Evolutionary conservation across 164 flowering plant species (phyloP).

Genomic region (Magnolia sinica): DNA sequence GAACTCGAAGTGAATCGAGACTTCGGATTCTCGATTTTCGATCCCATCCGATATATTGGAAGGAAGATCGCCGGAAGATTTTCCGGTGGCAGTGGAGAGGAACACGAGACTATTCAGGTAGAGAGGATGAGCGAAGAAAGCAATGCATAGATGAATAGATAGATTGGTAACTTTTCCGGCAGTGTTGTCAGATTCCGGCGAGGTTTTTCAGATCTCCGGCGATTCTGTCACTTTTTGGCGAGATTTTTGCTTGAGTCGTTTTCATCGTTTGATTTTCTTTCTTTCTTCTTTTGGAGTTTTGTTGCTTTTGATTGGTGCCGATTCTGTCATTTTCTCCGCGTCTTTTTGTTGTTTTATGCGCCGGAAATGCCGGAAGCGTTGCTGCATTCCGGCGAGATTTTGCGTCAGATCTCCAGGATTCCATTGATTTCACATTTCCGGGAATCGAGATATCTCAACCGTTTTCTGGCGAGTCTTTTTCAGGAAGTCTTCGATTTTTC

Average conservation of each 20-base stretch:
- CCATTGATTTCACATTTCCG: too few relatives aligned
- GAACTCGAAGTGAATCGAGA: conserved; percentile 12
- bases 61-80: conserved; percentile 19
- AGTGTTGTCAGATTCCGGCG: background rate
- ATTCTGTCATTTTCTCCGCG: background rate
- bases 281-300: background rate
- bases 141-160: too few relatives aligned
- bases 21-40: conserved; percentile 41
- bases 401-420: background rate
- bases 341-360: background rate
- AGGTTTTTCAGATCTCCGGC: background rate
- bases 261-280: background rate
- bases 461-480: too few relatives aligned
- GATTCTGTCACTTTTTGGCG: background rate
- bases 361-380: background rate
- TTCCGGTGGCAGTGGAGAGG: background rate
- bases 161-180: background rate
- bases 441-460: too few relatives aligned
- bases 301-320: background rate
- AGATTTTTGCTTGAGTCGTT: background rate
- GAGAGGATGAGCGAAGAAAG: too few relatives aligned
- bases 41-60: conserved; percentile 39
- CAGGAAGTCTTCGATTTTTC: too few relatives aligned
- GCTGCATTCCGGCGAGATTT: background rate
- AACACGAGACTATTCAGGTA: background rate